phyloP scores from a whole-genome alignment of 1,284 basidiomycete species.

The Fomitiporia mediterranea region DNA sequence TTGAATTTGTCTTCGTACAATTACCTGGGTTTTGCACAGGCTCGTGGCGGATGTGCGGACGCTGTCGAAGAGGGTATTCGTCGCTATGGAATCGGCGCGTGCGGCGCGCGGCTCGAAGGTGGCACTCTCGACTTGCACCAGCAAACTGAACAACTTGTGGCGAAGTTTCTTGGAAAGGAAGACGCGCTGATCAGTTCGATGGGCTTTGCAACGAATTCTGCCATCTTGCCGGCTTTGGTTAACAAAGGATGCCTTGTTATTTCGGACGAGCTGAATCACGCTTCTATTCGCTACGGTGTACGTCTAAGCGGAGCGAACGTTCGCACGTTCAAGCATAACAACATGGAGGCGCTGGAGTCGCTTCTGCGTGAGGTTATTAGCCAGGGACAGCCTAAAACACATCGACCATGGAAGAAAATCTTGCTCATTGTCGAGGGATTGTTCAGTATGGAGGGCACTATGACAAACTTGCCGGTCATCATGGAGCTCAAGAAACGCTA shows the following conservation, averaged over 20 bases:
- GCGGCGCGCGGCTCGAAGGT: constrained; percentile 77
- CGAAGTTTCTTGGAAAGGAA: constrained; percentile 86
- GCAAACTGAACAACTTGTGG: constrained; percentile 83
- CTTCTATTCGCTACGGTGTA: constrained; percentile 91
- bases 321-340: constrained; percentile 96
- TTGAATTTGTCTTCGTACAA: constrained; percentile 99
- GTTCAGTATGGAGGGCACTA: constrained; percentile 97
- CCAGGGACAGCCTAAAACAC: constrained; percentile 96
- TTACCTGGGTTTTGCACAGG: constrained; percentile 98
- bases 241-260: constrained; percentile 93
- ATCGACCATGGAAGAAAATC: constrained; percentile 99
- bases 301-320: constrained; percentile 87
- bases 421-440: constrained; percentile 92
- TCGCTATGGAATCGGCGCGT: constrained; percentile 76
- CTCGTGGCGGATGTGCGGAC: constrained; percentile 89
- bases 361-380: constrained; percentile 90
- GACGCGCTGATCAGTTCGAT: constrained; percentile 89
- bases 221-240: constrained; percentile 89
- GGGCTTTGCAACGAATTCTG: constrained; percentile 98
- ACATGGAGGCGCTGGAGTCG: constrained; percentile 81
- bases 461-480: constrained; percentile 82
- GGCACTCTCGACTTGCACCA: constrained; percentile 84
- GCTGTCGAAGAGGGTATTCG: constrained; percentile 80
- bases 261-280: constrained; percentile 96
- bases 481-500: constrained; percentile 91